These are phyloP conservation scores for Blastobotrys aristatus DNA, from an alignment of 1,139 yeast species.

Conservation along the genomic window DNA sequence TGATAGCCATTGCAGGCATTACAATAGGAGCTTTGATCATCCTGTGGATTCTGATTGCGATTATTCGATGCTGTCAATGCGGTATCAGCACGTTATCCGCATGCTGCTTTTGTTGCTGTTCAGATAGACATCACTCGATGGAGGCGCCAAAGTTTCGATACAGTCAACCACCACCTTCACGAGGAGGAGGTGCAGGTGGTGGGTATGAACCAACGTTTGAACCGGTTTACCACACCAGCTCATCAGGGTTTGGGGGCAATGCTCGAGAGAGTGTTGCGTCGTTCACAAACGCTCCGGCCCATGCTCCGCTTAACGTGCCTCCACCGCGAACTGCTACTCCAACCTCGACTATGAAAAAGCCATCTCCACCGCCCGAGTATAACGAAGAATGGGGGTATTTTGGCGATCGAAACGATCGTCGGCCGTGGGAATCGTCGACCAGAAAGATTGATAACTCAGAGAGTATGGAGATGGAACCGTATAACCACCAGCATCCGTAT, in stretches of 20 bases:
- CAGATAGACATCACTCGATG: constrained; percentile 15
- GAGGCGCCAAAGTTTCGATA: constrained; percentile 10
- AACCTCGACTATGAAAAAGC: constrained; percentile 4
- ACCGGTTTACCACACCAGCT: constrained; percentile 7
- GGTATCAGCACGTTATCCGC: constrained; percentile 40
- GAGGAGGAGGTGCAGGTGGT: background rate
- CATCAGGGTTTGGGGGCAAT: constrained; percentile 6
- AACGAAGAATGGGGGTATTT: constrained; percentile 20
- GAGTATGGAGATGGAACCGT: constrained; percentile 20
- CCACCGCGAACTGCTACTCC: constrained; percentile 4
- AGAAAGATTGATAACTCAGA: constrained; percentile 6
- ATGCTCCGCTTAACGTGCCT: background rate
- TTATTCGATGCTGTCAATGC: constrained; percentile 39
- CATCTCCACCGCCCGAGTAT: constrained; percentile 12
- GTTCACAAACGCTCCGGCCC: background rate
- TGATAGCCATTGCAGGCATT: constrained; percentile 72
- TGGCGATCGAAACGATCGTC: constrained; percentile 20
- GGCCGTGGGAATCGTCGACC: constrained; percentile 4
- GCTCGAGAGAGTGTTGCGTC: background rate
- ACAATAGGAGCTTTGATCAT: constrained; percentile 44
- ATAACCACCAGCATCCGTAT: constrained; percentile 8
- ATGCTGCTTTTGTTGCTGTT: constrained; percentile 41
- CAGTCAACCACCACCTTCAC: background rate
- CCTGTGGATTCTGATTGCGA: constrained; percentile 39
- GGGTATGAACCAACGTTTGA: constrained; percentile 9